Evolutionary conservation across 2,329 filamentous ascomycete genomes (phyloP), one percentile per base, ranked within the genome.

Genomic region (Graphilbum sp.): DNA sequence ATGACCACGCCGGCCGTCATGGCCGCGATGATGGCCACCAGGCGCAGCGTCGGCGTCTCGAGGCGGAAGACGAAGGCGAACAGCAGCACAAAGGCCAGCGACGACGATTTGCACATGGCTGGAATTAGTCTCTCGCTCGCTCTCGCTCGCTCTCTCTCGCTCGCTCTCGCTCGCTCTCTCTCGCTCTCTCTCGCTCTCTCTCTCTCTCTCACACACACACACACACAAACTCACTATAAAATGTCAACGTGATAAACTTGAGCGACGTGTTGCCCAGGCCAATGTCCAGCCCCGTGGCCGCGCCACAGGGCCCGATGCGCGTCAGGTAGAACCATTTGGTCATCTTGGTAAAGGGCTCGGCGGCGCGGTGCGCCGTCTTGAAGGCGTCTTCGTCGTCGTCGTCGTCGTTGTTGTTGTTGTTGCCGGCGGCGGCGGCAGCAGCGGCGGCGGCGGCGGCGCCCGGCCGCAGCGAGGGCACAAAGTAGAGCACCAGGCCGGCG

Each of bases 31-130:
- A 96, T 90, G 46, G 70, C 67, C 30, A 93, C 79, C 9, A 98
- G 72, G 49, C 79, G 82, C 67, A 81, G 76, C 0, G 88, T 95
- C 0, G 84, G 85, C 11, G 73, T 72, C 59, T 98, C 90, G 37
- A 98, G 75, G 38, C 82, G 77, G 63, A 98, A 96, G 35, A 93
- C 56, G 53, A 98, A 94, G 45, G 90, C 90, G 54, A 98, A 98
- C 35, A 94, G 58, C 18, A 98, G 76, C 39, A 98, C 90, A 54
- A 96, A 98, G 33, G 84, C 87, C 18, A 98, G 72, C 15, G 88
- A 84, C 10, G 87, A 95, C 6, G 88, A 96, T 69, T 98, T 98
- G 62, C 90, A 96, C 90, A 98, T 96, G 42, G 90, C 75, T 79
- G 45, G 24, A 8, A 32, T 41, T 13, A 34, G 32, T 45, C 7